A percentile compares a stretch with the other conserved stretches of the same genome.
These are phyloP conservation scores for Pelargonium nanum DNA, from an alignment of 345 rosid species.

Conservation along the genomic window DNA sequence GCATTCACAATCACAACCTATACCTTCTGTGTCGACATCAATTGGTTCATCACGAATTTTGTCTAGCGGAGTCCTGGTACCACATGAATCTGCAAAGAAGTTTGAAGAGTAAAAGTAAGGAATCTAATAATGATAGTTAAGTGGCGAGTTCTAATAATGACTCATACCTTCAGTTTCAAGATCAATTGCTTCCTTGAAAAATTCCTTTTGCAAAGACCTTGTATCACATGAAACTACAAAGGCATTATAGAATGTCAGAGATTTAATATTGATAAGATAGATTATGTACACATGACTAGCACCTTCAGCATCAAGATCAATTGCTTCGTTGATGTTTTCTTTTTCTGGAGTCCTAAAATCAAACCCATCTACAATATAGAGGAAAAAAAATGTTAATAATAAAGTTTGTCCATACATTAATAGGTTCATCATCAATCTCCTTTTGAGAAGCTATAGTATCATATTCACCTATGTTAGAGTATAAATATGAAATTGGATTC, in stretches of 20 bases:
- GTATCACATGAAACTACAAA: background rate
- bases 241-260: background rate
- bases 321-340: background rate
- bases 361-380: background rate
- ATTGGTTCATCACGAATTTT: too few relatives aligned
- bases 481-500: too few relatives aligned
- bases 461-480: too few relatives aligned
- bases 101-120: too few relatives aligned
- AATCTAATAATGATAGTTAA: too few relatives aligned
- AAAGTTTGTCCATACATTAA: background rate
- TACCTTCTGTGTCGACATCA: too few relatives aligned
- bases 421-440: background rate
- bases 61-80: too few relatives aligned
- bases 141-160: too few relatives aligned
- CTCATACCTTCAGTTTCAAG: background rate
- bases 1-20: too few relatives aligned
- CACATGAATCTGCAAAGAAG: too few relatives aligned
- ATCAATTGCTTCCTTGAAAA: background rate
- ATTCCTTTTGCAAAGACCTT: background rate
- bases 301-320: background rate
- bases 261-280: too few relatives aligned
- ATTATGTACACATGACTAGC: background rate
- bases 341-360: background rate
- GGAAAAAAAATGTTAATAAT: background rate
- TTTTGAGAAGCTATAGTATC: background rate